Conservation (phyloP, 2,329 filamentous ascomycete genomes). For the Ceratocystis smalleyi region DNA sequence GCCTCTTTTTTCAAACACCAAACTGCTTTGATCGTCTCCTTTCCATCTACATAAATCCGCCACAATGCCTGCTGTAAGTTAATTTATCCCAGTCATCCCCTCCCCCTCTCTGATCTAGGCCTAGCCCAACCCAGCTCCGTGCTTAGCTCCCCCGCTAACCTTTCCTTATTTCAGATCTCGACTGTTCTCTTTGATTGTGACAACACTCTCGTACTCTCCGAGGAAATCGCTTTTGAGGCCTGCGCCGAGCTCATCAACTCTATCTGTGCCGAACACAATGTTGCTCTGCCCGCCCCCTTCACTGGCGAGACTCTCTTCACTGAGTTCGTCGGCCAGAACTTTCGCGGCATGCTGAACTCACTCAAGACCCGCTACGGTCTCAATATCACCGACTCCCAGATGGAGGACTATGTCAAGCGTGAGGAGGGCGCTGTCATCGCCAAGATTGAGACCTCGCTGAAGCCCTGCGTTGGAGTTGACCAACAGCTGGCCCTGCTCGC, state of each 20-base stretch:
- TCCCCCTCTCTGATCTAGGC: neutral
- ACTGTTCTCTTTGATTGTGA: conserved; percentile 64
- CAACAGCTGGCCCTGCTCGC: conserved; percentile 50
- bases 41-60: neutral
- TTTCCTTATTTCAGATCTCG: conserved; percentile 33
- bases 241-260: conserved; percentile 81
- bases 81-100: neutral
- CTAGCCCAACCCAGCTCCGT: neutral
- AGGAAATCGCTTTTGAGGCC: conserved; percentile 80
- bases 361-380: conserved; percentile 66
- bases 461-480: conserved; percentile 54
- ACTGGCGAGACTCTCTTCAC: conserved; percentile 62
- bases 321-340: conserved; percentile 88
- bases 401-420: conserved; percentile 56
- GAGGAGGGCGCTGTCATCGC: conserved; percentile 75
- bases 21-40: neutral
- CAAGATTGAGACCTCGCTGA: conserved; percentile 54
- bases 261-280: conserved; percentile 53
- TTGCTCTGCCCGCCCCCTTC: conserved; percentile 44
- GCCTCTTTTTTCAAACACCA: neutral
- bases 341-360: conserved; percentile 73
- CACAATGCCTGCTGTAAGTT: conserved; percentile 16
- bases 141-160: neutral
- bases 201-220: conserved; percentile 87
- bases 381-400: conserved; percentile 48